A percentile compares a stretch with the other conserved stretches of the same genome.
Evolutionary conservation across 129 eudicot genomes (phyloP).

Genomic region (Lonicera japonica): DNA sequence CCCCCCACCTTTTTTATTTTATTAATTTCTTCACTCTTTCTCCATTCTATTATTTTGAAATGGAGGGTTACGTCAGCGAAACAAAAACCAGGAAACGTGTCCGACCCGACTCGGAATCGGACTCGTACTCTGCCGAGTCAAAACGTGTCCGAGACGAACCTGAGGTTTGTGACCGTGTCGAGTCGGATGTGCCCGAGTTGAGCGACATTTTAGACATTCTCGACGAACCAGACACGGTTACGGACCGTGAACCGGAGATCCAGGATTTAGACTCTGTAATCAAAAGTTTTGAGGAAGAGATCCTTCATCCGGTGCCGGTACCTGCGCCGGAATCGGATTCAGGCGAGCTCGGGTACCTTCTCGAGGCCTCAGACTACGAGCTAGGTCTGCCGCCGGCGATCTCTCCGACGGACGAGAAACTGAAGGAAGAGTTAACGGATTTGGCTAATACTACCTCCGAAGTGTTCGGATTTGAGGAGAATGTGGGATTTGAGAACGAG

Average conservation of each 20-base stretch:
- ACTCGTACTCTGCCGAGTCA: neutral
- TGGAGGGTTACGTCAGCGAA: slow-evolving; percentile 7
- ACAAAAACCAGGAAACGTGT: slow-evolving; percentile 5
- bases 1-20: no score
- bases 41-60: no score
- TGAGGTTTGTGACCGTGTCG: neutral
- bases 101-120: slow-evolving; percentile 6
- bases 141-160: slow-evolving; percentile 5
- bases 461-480: neutral
- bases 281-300: slow-evolving; percentile 43
- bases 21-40: neutral
- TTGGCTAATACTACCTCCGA: neutral
- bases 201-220: slow-evolving; percentile 26
- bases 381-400: slow-evolving; percentile 52
- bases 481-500: slow-evolving; percentile 10
- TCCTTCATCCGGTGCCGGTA: slow-evolving; percentile 9
- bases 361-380: slow-evolving; percentile 65
- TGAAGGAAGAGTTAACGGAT: neutral
- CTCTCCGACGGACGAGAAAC: slow-evolving; percentile 1
- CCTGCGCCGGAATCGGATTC: slow-evolving; percentile 3
- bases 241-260: no score
- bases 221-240: slow-evolving; percentile 20
- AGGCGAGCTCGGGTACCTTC: slow-evolving; percentile 44
- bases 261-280: slow-evolving; percentile 38
- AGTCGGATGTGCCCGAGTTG: neutral